Evolutionary conservation across 345 rosid genomes (phyloP).

Genomic region (Linum tenue): DNA sequence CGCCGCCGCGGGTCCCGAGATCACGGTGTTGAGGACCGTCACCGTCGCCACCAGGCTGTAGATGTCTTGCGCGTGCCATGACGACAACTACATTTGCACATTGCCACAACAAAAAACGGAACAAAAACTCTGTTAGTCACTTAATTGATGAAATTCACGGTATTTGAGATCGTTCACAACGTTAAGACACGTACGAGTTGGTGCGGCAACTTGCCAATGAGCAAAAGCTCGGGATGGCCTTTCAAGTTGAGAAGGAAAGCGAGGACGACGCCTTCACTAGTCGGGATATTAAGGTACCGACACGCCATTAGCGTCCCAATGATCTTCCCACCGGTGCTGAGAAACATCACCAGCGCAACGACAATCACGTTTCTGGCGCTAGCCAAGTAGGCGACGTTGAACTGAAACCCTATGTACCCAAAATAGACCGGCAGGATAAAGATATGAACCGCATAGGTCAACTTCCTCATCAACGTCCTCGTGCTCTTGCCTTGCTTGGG

Average conservation of each 20-base stretch:
- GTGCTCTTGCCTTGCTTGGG: constrained; percentile 74
- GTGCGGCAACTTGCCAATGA: constrained; percentile 20
- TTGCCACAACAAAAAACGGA: not conserved
- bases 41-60: constrained; percentile 44
- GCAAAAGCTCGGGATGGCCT: constrained; percentile 59
- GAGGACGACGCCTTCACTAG: constrained; percentile 41
- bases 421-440: constrained; percentile 75
- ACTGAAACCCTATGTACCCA: constrained; percentile 69
- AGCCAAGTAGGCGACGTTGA: constrained; percentile 21
- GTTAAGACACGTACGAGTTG: constrained; percentile 9
- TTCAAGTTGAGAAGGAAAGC: constrained; percentile 51
- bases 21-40: constrained; percentile 47
- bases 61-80: constrained; percentile 31
- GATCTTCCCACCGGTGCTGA: constrained; percentile 45
- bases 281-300: constrained; percentile 42
- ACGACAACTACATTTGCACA: constrained; percentile 14
- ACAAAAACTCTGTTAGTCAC: not conserved
- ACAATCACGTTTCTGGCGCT: constrained; percentile 7
- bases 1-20: constrained; percentile 45
- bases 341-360: constrained; percentile 24
- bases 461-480: constrained; percentile 52
- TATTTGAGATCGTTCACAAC: no score
- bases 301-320: constrained; percentile 52
- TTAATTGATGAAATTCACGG: no score
- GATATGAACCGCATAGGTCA: constrained; percentile 57